Evolutionary conservation across 2,329 filamentous ascomycete genomes (phyloP).

Genomic region (Westerdykella sp.): DNA sequence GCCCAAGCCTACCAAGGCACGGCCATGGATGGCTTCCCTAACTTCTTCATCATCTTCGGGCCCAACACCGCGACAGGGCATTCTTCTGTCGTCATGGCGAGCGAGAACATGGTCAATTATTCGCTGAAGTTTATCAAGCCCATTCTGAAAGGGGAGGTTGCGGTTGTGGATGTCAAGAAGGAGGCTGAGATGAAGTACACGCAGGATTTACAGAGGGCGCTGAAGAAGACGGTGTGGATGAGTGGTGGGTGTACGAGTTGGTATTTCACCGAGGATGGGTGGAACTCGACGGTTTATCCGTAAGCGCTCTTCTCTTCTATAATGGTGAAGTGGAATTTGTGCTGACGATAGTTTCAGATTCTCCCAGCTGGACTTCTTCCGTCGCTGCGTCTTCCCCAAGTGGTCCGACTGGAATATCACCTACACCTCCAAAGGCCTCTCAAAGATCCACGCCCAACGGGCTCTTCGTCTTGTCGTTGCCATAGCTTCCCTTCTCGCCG

Average conservation of each 20-base stretch:
- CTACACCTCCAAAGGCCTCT: conserved; percentile 45
- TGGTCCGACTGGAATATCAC: conserved; percentile 51
- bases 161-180: conserved; percentile 78
- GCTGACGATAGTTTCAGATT: conserved; percentile 29
- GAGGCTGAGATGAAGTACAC: conserved; percentile 62
- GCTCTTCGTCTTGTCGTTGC: conserved; percentile 11
- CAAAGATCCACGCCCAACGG: conserved; percentile 22
- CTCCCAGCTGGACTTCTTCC: conserved; percentile 47
- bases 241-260: conserved; percentile 56
- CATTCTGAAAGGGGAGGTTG: conserved; percentile 82
- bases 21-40: conserved; percentile 56
- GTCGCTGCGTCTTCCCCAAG: conserved; percentile 47
- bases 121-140: conserved; percentile 54
- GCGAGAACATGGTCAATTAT: conserved; percentile 57
- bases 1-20: conserved; percentile 56
- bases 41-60: conserved; percentile 59
- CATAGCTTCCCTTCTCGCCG: conserved; percentile 10
- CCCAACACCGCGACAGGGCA: conserved; percentile 60
- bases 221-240: conserved; percentile 50
- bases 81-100: conserved; percentile 53
- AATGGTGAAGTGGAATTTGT: conserved; percentile 54
- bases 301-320: conserved; percentile 62
- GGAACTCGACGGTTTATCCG: conserved; percentile 65
- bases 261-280: conserved; percentile 70
- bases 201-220: conserved; percentile 36